Evolutionary conservation across 2,329 filamentous ascomycete genomes (phyloP), one percentile per base, ranked within the genome.

Genomic region (Xylaria arbuscula): DNA sequence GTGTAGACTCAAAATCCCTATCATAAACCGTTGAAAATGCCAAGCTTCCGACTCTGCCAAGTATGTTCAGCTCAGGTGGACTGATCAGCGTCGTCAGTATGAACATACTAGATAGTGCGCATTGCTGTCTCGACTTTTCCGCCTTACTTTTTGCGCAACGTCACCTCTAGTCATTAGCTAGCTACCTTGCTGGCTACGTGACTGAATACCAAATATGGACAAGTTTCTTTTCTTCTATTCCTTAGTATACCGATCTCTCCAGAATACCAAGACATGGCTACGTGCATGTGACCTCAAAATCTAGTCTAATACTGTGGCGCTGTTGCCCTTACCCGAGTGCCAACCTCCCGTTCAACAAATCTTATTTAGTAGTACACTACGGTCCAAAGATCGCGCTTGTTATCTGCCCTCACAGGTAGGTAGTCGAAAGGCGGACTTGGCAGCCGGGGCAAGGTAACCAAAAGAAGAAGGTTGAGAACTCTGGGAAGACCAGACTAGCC

Each of bases 151-250:
- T 28, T 5, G 28, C 28, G 28, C 28, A 28, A 28, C 28, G 28
- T 28, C 28, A 28, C 28, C 28, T 28, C 28, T 28, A 28, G 28
- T 28, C 28, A 28, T 28, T 28, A 28, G 28, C 28, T 28, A 5
- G 7, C 36, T 40, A 40, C 9, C 36, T 40, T 9, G 40, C 40
- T 19, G 51, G 28, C n/a, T n/a, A 32, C 66, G 66, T 68, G 66
- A 68, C 66, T 62, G 62, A 68, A 57, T 56, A 55, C 50, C 24
- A 10, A 51, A 60, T n/a, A 56, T 19, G 56, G 65, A 56, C 63
- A 65, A 57, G 38, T 22, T 6, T 56, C 7, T 24, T 2, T 54
- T 17, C 22, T 17, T 45, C 13, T 47, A 34, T 54, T 17, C n/a
- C 24, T 34, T 53, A 15, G 50, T 36, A 36, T 17, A 34, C 42